Conservation (phyloP, 805 yeast species). For the Yamadazyma akitaensis region DNA sequence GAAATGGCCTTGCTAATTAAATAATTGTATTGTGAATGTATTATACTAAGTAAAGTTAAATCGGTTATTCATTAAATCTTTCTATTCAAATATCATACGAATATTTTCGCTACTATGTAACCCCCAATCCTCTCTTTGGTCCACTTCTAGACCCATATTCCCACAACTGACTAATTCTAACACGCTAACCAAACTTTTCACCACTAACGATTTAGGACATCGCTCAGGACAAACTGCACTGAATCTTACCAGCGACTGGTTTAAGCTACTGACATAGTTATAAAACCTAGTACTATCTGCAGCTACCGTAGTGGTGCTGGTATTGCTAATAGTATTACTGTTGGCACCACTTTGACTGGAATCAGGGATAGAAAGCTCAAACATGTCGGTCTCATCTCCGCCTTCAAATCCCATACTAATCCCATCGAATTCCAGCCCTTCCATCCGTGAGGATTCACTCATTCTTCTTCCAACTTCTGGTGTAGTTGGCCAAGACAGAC, state of each 20-base stretch:
- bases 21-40: conserved; percentile 7
- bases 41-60: neutral
- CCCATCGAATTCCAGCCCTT: neutral
- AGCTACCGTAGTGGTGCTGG: conserved; percentile 5
- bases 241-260: neutral
- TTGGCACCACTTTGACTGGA: conserved; percentile 8
- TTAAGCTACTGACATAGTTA: neutral
- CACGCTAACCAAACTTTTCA: conserved; percentile 26
- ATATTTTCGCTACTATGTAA: neutral
- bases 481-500: neutral
- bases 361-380: conserved; percentile 23
- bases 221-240: conserved; percentile 10
- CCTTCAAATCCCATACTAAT: neutral
- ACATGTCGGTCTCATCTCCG: conserved; percentile 10
- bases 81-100: neutral
- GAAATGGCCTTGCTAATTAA: conserved; percentile 10
- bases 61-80: neutral
- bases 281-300: neutral
- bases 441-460: neutral
- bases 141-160: neutral
- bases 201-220: conserved; percentile 20
- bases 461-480: conserved; percentile 2
- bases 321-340: neutral
- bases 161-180: conserved; percentile 21
- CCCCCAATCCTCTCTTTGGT: neutral